These are phyloP conservation scores for Hericium coralloides DNA, from an alignment of 768 basidiomycete species.

Conservation along the genomic window DNA sequence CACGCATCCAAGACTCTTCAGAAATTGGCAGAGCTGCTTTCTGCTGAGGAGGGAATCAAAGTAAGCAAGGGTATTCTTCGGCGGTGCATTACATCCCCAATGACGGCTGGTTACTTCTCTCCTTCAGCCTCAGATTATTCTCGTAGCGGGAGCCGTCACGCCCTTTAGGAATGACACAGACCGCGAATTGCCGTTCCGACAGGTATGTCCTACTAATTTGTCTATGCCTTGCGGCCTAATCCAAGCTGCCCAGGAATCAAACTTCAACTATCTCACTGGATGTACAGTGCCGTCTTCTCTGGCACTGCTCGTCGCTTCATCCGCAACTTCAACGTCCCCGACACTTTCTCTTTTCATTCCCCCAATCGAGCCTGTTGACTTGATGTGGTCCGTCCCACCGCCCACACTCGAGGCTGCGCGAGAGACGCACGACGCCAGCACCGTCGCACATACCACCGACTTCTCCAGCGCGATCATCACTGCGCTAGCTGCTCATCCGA, in stretches of 20 bases:
- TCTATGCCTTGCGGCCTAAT: background rate
- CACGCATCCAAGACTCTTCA: conserved; percentile 48
- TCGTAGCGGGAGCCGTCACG: conserved; percentile 57
- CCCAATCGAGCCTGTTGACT: conserved; percentile 55
- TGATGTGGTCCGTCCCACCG: conserved; percentile 88
- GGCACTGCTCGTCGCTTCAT: conserved; percentile 50
- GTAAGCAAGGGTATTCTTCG: conserved; percentile 22
- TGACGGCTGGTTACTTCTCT: background rate
- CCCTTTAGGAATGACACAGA: conserved; percentile 78
- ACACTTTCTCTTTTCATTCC: conserved; percentile 71
- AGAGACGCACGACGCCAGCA: conserved; percentile 49
- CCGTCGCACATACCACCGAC: conserved; percentile 38
- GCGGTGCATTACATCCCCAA: background rate
- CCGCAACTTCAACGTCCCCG: conserved; percentile 32
- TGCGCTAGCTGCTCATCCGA: conserved; percentile 38
- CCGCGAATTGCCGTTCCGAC: conserved; percentile 63
- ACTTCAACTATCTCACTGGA: conserved; percentile 84
- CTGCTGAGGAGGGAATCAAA: conserved; percentile 40
- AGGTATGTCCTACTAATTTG: conserved; percentile 25
- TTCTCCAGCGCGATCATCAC: conserved; percentile 40
- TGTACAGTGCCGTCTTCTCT: conserved; percentile 67
- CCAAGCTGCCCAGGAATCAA: conserved; percentile 47
- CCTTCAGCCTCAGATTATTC: conserved; percentile 54
- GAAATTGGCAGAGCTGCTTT: conserved; percentile 41
- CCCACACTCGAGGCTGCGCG: conserved; percentile 53